phyloP scores from a whole-genome alignment of 768 basidiomycete genomes.

The Xerocomus brunneocitrinus region DNA sequence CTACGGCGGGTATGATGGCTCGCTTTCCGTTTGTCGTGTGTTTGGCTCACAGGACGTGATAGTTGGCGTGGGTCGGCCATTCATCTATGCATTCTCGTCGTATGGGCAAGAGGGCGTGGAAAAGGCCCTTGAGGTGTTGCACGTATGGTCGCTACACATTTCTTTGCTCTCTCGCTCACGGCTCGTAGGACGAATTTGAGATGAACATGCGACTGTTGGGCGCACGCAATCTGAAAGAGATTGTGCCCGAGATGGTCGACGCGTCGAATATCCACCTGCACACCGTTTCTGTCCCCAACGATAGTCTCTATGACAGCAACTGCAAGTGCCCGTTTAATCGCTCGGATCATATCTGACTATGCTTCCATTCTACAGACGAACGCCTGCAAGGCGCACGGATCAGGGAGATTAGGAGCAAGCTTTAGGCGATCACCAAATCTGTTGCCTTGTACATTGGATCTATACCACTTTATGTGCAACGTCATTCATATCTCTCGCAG shows the following conservation, averaged over 20 bases:
- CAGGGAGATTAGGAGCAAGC: constrained; percentile 36
- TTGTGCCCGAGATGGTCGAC: constrained; percentile 90
- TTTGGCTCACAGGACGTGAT: constrained; percentile 6
- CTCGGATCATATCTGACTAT: background rate
- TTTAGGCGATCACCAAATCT: constrained; percentile 23
- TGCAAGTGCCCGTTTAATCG: constrained; percentile 51
- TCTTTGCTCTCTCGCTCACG: background rate
- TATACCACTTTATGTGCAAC: constrained; percentile 3
- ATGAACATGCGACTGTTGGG: constrained; percentile 96
- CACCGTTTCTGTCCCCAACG: constrained; percentile 61
- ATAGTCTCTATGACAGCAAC: constrained; percentile 72
- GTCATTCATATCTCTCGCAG: background rate
- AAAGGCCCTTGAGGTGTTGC: constrained; percentile 72
- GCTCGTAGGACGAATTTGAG: constrained; percentile 84
- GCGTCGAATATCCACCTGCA: constrained; percentile 65
- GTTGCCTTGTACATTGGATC: background rate
- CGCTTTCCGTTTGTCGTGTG: background rate
- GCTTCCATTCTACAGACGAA: constrained; percentile 35
- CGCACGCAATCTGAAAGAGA: constrained; percentile 70
- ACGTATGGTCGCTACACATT: constrained; percentile 38
- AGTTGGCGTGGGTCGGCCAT: constrained; percentile 84
- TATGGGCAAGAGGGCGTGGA: constrained; percentile 89
- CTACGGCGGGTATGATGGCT: constrained; percentile 60
- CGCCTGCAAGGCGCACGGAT: constrained; percentile 40
- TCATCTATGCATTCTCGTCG: constrained; percentile 82